A percentile compares a stretch with the other conserved stretches of the same genome.
These are phyloP conservation scores for Leishmania arabica DNA, from an alignment of 208 protist genomes.

Conservation along the genomic window DNA sequence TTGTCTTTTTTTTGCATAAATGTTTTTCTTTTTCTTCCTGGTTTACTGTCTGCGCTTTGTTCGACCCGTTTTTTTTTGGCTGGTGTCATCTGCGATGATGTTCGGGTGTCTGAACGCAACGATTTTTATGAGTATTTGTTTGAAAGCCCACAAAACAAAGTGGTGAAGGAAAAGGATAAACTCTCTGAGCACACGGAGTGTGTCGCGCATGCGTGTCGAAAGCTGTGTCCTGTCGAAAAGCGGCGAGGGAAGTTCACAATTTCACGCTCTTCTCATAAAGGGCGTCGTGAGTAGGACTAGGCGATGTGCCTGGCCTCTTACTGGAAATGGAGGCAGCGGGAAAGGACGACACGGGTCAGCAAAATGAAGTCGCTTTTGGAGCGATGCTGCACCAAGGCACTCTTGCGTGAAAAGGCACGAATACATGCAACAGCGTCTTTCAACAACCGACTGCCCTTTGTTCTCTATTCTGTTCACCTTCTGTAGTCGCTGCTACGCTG, in stretches of 20 bases:
- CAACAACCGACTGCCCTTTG: background rate
- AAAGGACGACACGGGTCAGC: background rate
- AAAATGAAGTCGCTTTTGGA: background rate
- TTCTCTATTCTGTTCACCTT: background rate
- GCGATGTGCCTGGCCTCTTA: background rate
- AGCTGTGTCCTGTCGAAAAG: no score
- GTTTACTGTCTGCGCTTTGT: no score
- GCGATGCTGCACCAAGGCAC: background rate
- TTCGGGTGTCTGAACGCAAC: background rate
- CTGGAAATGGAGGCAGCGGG: background rate
- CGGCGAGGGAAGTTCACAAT: no score
- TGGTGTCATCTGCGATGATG: background rate
- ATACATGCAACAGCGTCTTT: background rate
- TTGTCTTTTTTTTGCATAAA: background rate
- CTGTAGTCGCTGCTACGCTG: background rate
- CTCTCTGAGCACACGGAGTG: no score
- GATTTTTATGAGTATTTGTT: background rate
- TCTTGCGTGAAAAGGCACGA: background rate
- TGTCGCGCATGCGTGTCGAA: no score
- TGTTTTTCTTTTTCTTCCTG: background rate
- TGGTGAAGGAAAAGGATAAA: no score
- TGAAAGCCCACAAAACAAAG: background rate
- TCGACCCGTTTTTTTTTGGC: background rate
- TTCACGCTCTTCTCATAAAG: no score
- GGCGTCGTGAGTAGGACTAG: no score